Conservation (phyloP, 139 green algal genomes). For the Haematococcus lacustris region DNA sequence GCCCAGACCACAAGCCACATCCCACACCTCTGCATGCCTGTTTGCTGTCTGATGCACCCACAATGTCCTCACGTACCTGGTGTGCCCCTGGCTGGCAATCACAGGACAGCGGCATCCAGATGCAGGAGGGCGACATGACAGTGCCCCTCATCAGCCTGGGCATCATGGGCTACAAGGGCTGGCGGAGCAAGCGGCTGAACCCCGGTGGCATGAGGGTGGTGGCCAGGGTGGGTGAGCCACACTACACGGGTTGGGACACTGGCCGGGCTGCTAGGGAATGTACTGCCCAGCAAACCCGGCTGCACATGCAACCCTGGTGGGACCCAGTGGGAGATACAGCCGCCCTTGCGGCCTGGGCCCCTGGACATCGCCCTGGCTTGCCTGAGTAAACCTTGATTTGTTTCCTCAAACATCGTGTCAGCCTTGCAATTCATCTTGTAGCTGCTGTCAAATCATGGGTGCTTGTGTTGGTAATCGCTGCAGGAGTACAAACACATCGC, state of each 20-base stretch:
- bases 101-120: slow-evolving; percentile 43
- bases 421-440: background rate
- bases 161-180: slow-evolving; percentile 32
- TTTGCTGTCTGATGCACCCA: too few species aligned
- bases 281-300: background rate
- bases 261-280: background rate
- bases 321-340: background rate
- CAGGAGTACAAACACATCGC: slow-evolving; percentile 24
- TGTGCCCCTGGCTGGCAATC: too few species aligned
- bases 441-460: background rate
- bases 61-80: too few species aligned
- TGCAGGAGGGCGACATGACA: slow-evolving; percentile 50
- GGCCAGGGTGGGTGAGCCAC: slow-evolving; percentile 1
- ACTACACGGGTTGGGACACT: background rate
- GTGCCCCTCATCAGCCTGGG: slow-evolving; percentile 62
- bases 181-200: slow-evolving; percentile 52
- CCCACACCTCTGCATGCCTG: too few species aligned
- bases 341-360: background rate
- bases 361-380: background rate
- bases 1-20: too few species aligned
- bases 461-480: background rate
- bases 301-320: background rate
- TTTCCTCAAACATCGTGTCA: too few species aligned
- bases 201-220: slow-evolving; percentile 41
- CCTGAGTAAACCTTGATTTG: background rate